Evolutionary conservation across 108 stramenopile species (phyloP).

Genomic region (Bacterosira constricta): DNA sequence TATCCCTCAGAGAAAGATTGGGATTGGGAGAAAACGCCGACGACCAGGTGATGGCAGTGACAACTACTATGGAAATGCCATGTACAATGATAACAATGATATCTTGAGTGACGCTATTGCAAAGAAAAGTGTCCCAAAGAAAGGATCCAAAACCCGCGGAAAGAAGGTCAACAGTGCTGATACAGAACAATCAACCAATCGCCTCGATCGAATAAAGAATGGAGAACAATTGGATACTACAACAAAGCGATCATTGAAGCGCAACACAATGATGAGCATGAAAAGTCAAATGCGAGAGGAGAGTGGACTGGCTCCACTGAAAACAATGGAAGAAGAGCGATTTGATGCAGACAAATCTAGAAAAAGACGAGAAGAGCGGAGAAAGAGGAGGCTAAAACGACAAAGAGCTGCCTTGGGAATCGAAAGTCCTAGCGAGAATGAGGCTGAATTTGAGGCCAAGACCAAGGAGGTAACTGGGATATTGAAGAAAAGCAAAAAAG

Average conservation of each 20-base stretch:
- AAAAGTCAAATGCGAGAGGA: constrained; percentile 38
- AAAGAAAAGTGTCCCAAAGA: neutral
- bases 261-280: constrained; percentile 42
- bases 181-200: constrained; percentile 13
- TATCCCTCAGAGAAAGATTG: constrained; percentile 20
- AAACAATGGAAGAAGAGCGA: constrained; percentile 39
- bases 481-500: constrained; percentile 3
- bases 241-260: neutral
- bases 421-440: neutral
- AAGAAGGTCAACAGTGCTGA: neutral
- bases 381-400: constrained; percentile 16
- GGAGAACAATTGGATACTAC: constrained; percentile 25
- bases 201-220: constrained; percentile 45
- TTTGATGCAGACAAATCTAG: constrained; percentile 48
- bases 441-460: constrained; percentile 5
- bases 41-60: constrained; percentile 7
- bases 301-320: constrained; percentile 39
- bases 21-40: constrained; percentile 5
- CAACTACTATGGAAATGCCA: constrained; percentile 30
- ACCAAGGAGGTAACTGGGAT: neutral
- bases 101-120: neutral
- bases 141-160: neutral
- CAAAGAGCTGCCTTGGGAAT: constrained; percentile 19
- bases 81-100: neutral
- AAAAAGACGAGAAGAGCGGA: constrained; percentile 33